Evolutionary conservation across 2,329 filamentous ascomycete species (phyloP).

Genomic region (Botrytis porri): DNA sequence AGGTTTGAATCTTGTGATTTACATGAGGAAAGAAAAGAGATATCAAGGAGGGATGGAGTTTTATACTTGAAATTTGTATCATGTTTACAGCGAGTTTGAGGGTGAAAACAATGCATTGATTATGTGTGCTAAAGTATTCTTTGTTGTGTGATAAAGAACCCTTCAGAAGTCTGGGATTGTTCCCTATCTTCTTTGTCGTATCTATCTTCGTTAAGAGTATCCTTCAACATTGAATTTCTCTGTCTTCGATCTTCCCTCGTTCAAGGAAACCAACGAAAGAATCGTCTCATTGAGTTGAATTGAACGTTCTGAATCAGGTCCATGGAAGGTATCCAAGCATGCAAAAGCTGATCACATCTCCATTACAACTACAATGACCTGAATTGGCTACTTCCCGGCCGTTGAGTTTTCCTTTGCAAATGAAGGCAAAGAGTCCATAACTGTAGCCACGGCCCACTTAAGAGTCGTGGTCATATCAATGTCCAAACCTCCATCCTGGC

Average conservation of each 20-base stretch:
- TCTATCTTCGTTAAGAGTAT: not conserved
- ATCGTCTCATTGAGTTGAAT: not conserved
- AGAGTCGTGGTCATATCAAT: slow-evolving; percentile 60
- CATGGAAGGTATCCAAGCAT: too few relatives aligned
- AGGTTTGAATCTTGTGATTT: not conserved
- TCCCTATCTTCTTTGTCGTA: not conserved
- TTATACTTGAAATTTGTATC: not conserved
- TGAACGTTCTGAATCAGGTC: not conserved
- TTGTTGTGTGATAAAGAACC: not conserved
- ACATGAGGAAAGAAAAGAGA: not conserved
- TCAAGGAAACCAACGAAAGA: not conserved
- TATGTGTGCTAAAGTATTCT: not conserved
- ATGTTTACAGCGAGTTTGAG: not conserved
- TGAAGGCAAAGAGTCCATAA: slow-evolving; percentile 47
- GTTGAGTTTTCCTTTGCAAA: not conserved
- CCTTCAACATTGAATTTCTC: too few relatives aligned
- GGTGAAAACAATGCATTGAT: not conserved
- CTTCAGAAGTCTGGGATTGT: not conserved
- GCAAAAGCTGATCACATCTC: not conserved
- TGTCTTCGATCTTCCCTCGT: not conserved
- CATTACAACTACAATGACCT: not conserved
- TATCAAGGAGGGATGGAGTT: not conserved
- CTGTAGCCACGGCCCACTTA: slow-evolving; percentile 63
- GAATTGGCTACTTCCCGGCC: too few relatives aligned
- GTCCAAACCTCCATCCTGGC: slow-evolving; percentile 49